These are phyloP conservation scores for Pseudogymnoascus sp. DNA, from an alignment of 2,329 filamentous ascomycete genomes.

Conservation along the genomic window DNA sequence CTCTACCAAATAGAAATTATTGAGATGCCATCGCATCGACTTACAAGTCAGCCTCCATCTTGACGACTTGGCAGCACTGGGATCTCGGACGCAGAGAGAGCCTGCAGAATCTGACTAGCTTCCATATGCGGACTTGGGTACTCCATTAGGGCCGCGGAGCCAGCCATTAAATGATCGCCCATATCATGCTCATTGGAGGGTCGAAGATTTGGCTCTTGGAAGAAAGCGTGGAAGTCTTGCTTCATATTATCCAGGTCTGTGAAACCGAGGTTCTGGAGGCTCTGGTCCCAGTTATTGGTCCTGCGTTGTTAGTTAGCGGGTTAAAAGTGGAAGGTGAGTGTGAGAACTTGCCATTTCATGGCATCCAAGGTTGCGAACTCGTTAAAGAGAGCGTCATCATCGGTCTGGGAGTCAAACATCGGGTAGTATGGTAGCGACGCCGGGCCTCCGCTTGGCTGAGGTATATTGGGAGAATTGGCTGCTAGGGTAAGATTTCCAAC, in stretches of 20 bases:
- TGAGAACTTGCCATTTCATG: constrained; percentile 37
- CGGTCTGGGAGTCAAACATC: constrained; percentile 24
- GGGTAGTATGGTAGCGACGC: constrained; percentile 16
- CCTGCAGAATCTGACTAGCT: constrained; percentile 29
- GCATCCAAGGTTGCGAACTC: constrained; percentile 52
- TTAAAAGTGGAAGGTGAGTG: neutral
- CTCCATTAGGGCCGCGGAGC: neutral
- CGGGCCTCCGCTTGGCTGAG: constrained; percentile 12
- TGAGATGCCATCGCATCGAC: neutral
- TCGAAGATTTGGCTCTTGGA: constrained; percentile 27
- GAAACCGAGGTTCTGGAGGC: constrained; percentile 32
- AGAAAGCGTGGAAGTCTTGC: constrained; percentile 31
- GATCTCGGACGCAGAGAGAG: constrained; percentile 22
- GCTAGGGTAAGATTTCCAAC: neutral
- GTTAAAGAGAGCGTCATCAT: constrained; percentile 47
- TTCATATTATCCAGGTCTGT: constrained; percentile 31
- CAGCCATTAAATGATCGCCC: constrained; percentile 24
- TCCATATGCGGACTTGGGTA: constrained; percentile 21
- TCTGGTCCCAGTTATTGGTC: constrained; percentile 30
- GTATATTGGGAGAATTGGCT: neutral
- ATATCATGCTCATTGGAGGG: constrained; percentile 26
- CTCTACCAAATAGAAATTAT: neutral
- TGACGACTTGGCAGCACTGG: neutral
- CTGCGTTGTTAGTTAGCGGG: constrained; percentile 21
- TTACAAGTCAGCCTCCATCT: neutral